Evolutionary conservation across 345 rosid genomes (phyloP), one percentile per base, ranked within the genome.

Genomic region (Gossypium arboreum): DNA sequence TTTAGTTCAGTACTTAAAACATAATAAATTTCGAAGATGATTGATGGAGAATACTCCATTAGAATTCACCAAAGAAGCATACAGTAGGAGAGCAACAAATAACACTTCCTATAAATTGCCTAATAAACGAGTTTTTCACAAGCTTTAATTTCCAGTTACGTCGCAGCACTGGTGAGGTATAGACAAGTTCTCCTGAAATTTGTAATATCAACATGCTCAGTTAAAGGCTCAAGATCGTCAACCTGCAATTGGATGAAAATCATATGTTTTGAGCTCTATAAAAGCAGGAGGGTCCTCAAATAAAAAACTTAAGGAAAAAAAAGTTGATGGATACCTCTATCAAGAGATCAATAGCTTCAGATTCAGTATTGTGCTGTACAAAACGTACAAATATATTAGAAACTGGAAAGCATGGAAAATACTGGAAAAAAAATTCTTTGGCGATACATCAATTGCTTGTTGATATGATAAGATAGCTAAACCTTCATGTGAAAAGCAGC

Each of bases 401-500:
- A 71, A 39, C 8, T 17, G 24, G 16, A 55, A 17, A 72, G 2
- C 4, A 44, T 68, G 13, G 2, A 63, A 62, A 41, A 29, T 65
- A 55, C 34, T 20, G 58, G 15, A 47, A 20, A 64, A 15, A 70
- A 57, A 51, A 0, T 18, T 59, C 9, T 39, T 50, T 10, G 29
- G 12, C 43, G 39, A 72, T 44, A 56, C 20, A 64, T 29, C 51
- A 65, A 50, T 65, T 48, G 16, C 25, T 12, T 34, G 73, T 59
- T 20, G 50, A 13, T 29, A 9, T 58, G 12, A 3, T 56, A 75
- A n/a, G 29, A 69, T 55, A 12, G 48, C 8, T 79, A 73, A 66
- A 89, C 98, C 94, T 91, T 88, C 99, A 96, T 96, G 85, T 93
- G 97, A 75, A 93, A 93, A 63, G 99, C 89, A 79, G 90, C 97